Percentiles rank a stretch among this genome's conserved stretches.
These are phyloP conservation scores for Ballota nigra DNA, from an alignment of 257 asterid species.

Conservation along the genomic window DNA sequence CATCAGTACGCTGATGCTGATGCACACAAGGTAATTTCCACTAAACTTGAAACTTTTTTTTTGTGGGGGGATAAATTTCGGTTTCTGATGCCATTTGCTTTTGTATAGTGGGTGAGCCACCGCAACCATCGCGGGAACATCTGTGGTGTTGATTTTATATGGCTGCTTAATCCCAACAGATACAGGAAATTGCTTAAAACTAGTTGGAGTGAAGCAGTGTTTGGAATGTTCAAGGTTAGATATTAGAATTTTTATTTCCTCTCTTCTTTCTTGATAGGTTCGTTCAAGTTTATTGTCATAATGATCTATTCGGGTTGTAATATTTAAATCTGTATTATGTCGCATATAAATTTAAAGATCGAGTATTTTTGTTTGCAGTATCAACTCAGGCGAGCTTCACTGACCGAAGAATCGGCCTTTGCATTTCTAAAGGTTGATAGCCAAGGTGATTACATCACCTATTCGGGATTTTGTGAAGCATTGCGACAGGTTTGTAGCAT, in stretches of 20 bases:
- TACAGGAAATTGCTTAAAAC: slow-evolving; percentile 82
- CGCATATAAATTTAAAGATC: neutral
- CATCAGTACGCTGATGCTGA: slow-evolving; percentile 97
- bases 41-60: neutral
- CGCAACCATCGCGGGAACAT: slow-evolving; percentile 98
- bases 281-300: too few species aligned
- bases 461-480: slow-evolving; percentile 83
- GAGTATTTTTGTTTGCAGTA: slow-evolving; percentile 48
- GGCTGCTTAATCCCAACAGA: slow-evolving; percentile 96
- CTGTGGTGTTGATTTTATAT: slow-evolving; percentile 97
- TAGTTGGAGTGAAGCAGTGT: slow-evolving; percentile 95
- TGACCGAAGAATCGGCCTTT: slow-evolving; percentile 81
- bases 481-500: slow-evolving; percentile 56
- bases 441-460: slow-evolving; percentile 73
- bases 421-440: slow-evolving; percentile 82
- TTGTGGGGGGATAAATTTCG: neutral
- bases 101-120: slow-evolving; percentile 91
- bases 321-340: neutral
- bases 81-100: slow-evolving; percentile 20
- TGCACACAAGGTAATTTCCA: slow-evolving; percentile 75
- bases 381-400: slow-evolving; percentile 80
- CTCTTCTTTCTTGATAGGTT: neutral
- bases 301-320: neutral
- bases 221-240: slow-evolving; percentile 95
- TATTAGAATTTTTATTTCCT: neutral